Evolutionary conservation across 192 early-diverging fungal species (phyloP), one percentile per base, ranked within the genome.

Genomic region (Cetraspora pellucida): DNA sequence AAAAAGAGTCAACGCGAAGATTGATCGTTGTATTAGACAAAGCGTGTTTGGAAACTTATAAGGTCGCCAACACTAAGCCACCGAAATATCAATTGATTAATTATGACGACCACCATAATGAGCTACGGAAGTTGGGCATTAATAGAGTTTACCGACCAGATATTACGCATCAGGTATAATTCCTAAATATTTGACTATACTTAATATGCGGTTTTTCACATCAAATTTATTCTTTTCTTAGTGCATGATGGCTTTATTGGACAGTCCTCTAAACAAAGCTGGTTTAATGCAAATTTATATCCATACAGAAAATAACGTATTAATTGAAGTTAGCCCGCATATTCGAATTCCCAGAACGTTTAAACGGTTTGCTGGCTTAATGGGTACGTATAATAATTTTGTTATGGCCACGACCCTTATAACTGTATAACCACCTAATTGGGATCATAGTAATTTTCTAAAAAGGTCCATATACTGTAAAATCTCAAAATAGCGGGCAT

Each of bases 301-400:
- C 55, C 95, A 96, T 76, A 99, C 98, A 4, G 88, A 89, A 66
- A 94, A 91, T 81, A 95, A 96, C 72, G 96, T 97, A 19, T 87
- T 99, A 43, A 98, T 99, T 71, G 98, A 99, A 88, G 94, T 99
- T 50, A 96, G 95, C 81, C 98, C 98, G 50, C 94, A 96, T 72
- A 93, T 98, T 65, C 91, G 98, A 77, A 99, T 99, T 80, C 98
- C 98, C n/a, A 89, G 98, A 82, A 99, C 98, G 10, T 99, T 97
- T 78, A 99, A 98, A 87, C 91, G 98, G 72, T 99, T 99, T 84
- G 93, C 94, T 74, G 98, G 97, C 21, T 82, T 99, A 66, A 98
- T 99, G 97, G 92, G 93, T 93, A 85, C 71, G 83, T 74, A 6
- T 23, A 17, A 61, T 10, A 27, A 21, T 30, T 6, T 37, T 50